Percentiles rank a stretch among this genome's conserved stretches.
Conservation (phyloP, 23 red algal species). For the Gracilaria gracilis region DNA sequence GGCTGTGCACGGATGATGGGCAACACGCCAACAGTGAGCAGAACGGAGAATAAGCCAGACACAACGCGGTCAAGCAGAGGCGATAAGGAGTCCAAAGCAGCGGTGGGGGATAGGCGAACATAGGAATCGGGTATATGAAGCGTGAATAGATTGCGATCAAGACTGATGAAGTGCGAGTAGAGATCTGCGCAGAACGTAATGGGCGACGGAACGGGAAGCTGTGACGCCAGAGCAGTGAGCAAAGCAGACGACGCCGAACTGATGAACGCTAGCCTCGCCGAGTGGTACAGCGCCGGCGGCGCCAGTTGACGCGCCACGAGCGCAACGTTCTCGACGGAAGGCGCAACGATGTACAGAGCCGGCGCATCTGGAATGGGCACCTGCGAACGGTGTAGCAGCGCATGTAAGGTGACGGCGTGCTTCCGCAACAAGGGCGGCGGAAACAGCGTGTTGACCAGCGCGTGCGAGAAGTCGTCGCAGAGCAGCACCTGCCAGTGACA, state of each 20-base stretch:
- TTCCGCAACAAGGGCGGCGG: slow-evolving; percentile 69
- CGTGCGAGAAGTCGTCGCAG: slow-evolving; percentile 61
- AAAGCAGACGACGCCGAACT: slow-evolving; percentile 44
- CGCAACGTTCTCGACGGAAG: slow-evolving; percentile 76
- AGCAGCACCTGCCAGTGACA: slow-evolving; percentile 85
- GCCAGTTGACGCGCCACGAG: slow-evolving; percentile 66
- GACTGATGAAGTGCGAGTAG: slow-evolving; percentile 81
- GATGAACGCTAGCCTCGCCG: slow-evolving; percentile 60
- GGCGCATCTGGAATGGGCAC: slow-evolving; percentile 84
- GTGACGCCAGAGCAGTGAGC: slow-evolving; percentile 70
- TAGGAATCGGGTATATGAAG: slow-evolving; percentile 67
- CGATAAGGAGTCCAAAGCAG: slow-evolving; percentile 3
- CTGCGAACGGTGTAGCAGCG: slow-evolving; percentile 31
- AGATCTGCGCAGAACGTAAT: slow-evolving; percentile 75
- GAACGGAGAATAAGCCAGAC: slow-evolving; percentile 74
- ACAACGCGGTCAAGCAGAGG: slow-evolving; percentile 72
- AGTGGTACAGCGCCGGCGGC: slow-evolving; percentile 48
- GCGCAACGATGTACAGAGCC: slow-evolving; percentile 83
- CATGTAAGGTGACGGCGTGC: slow-evolving; percentile 81
- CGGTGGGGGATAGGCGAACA: background rate
- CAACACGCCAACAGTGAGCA: slow-evolving; percentile 74
- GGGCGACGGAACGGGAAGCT: slow-evolving; percentile 64
- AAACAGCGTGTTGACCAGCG: slow-evolving; percentile 69
- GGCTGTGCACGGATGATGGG: slow-evolving; percentile 89
- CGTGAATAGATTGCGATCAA: slow-evolving; percentile 87